Evolutionary conservation across 179 eudicot species (phyloP), one percentile per base, ranked within the genome.

Genomic region (Patellifolia procumbens): DNA sequence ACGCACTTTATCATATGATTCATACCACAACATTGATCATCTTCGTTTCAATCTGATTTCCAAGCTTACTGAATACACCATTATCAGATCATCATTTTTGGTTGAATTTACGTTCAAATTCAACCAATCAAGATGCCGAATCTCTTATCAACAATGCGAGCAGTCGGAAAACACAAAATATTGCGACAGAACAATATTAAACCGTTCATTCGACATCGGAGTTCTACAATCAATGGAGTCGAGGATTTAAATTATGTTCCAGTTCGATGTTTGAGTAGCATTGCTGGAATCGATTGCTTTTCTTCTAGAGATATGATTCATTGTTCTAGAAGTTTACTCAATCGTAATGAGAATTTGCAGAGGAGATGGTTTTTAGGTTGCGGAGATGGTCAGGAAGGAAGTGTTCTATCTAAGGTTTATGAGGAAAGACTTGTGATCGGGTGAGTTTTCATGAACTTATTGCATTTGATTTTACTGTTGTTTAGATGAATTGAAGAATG

Each of bases 351-450:
- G 70, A 56, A 37, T 51, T 68, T 83, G 73, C 97, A 87, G 76
- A 84, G 63, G 72, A 89, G 98, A 70, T 73, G 86, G 60, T 94
- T 94, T 80, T 85, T 94, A 72, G 98, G 98, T 48, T 86, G 91
- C 46, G 92, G 96, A 34, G 98, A 94, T 79, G 98, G 97, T 67
- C 97, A 89, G 37, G 91, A 92, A 79, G 92, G 94, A 29, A 82
- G 76, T 78, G 83, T 80, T 68, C 70, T 94, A 5, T 84, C 98
- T 45, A 94, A 89, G 76, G 80, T 90, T 71, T 83, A 94, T 43
- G 97, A 94, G 79, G 98, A 94, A 83, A 87, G 74, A 64, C 88
- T 87, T 55, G 78, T 92, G 34, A 55, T 94, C 76, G 98, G 98
- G 98, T 93, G 74, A 77, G 83, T 60, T 70, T 53, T 29, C 20